Conservation (phyloP, 192 early-diverging fungal species). For the Coemansia sp. region DNA sequence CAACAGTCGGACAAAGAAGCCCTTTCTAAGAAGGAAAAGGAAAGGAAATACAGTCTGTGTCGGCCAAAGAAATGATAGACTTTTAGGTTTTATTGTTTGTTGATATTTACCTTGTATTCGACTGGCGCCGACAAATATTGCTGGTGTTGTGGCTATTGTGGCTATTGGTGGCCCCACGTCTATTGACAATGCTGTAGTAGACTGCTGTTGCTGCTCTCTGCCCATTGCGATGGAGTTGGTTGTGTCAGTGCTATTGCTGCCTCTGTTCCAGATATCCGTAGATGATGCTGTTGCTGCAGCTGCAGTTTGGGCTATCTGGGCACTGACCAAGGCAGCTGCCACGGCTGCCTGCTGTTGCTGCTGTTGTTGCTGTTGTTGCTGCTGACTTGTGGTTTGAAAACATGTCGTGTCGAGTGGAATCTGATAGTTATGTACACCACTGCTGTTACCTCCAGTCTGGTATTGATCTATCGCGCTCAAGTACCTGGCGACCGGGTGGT, state of each 20-base stretch:
- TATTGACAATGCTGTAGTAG: not conserved
- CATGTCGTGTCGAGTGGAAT: not conserved
- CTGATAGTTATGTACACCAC: not conserved
- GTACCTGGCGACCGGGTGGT: not conserved
- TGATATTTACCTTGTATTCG: slow-evolving; percentile 24
- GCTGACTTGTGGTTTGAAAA: not conserved
- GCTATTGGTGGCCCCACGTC: slow-evolving; percentile 14
- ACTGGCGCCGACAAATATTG: slow-evolving; percentile 39
- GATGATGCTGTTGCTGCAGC: not conserved
- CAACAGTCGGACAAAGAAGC: not conserved
- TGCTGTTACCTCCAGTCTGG: not conserved
- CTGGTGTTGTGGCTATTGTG: slow-evolving; percentile 41
- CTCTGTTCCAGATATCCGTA: not conserved
- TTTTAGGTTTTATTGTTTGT: not conserved
- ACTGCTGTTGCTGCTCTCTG: not conserved
- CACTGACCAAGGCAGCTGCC: not conserved
- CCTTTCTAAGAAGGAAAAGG: not conserved
- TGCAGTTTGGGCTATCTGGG: not conserved
- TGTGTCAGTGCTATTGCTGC: not conserved
- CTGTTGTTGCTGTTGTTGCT: not conserved
- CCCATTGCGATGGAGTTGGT: not conserved
- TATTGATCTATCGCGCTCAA: not conserved
- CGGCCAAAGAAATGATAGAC: not conserved
- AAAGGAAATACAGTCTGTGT: not conserved
- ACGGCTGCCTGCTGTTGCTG: not conserved